Evolutionary conservation across 352 stramenopile genomes (phyloP).

Genomic region (Phytophthora parvispora): DNA sequence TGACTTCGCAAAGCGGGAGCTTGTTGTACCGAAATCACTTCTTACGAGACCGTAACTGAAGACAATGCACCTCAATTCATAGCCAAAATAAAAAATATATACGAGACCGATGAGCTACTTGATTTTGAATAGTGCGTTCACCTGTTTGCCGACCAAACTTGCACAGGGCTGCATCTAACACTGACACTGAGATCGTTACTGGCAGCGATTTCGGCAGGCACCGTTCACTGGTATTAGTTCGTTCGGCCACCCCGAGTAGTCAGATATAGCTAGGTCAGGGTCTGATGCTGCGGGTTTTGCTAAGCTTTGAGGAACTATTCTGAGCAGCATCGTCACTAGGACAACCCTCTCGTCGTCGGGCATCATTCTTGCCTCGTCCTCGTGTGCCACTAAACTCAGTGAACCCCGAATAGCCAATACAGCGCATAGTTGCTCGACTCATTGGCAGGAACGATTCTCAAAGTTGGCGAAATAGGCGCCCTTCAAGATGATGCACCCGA

Average conservation of each 20-base stretch:
- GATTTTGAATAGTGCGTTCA: too few species aligned
- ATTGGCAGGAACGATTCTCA: constrained; percentile 5
- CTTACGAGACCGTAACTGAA: too few species aligned
- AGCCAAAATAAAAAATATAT: too few species aligned
- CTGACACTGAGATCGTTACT: too few species aligned
- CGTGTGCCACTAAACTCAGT: neutral
- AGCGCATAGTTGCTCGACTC: neutral
- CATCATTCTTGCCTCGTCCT: constrained; percentile 25
- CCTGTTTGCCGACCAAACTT: too few species aligned
- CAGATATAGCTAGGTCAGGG: constrained; percentile 17
- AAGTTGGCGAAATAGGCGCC: constrained; percentile 7
- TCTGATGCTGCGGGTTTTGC: neutral
- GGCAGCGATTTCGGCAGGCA: too few species aligned
- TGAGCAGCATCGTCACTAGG: constrained; percentile 13
- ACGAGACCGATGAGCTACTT: too few species aligned
- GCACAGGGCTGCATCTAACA: too few species aligned
- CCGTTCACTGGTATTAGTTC: too few species aligned
- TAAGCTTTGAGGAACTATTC: constrained; percentile 18
- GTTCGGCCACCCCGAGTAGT: neutral
- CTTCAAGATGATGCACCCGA: constrained; percentile 29
- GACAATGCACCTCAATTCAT: too few species aligned
- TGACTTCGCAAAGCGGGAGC: too few species aligned
- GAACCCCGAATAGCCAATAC: neutral
- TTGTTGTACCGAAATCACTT: too few species aligned
- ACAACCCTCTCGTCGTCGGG: constrained; percentile 8